These are phyloP conservation scores for Carex kokanica DNA, from an alignment of 176 grass and related monocot genomes.

Conservation along the genomic window DNA sequence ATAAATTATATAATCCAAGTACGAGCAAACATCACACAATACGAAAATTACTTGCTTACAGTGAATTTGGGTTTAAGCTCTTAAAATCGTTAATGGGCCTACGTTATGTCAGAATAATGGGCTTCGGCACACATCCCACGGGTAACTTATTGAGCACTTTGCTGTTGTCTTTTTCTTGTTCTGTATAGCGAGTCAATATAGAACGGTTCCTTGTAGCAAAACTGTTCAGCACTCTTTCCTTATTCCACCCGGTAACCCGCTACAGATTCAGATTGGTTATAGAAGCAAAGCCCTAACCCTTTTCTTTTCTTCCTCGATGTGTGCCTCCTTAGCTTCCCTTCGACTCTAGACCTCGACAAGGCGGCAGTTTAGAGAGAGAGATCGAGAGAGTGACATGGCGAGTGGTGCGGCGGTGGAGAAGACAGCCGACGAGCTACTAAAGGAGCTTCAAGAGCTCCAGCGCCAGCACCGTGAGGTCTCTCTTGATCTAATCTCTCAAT, in stretches of 20 bases:
- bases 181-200: neutral
- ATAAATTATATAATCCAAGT: too few species aligned
- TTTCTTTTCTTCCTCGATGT: neutral
- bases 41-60: too few species aligned
- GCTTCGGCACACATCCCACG: neutral
- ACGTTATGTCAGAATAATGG: neutral
- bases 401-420: conserved; percentile 68
- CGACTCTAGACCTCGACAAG: conserved; percentile 3
- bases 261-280: neutral
- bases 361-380: neutral
- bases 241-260: neutral
- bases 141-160: neutral
- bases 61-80: neutral
- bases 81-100: neutral
- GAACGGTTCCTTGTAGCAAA: neutral
- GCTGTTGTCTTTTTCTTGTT: neutral
- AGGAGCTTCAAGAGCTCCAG: conserved; percentile 93
- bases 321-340: conserved; percentile 21
- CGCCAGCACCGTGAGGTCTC: conserved; percentile 89
- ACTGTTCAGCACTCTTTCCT: too few species aligned
- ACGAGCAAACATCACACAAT: too few species aligned
- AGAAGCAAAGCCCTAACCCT: conserved; percentile 29
- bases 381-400: conserved; percentile 18
- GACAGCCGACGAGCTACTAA: conserved; percentile 81
- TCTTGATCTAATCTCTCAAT: neutral